Base-by-base conservation (phyloP, 2,329 filamentous ascomycete genomes). In the Leptographium galeiforme region DNA sequence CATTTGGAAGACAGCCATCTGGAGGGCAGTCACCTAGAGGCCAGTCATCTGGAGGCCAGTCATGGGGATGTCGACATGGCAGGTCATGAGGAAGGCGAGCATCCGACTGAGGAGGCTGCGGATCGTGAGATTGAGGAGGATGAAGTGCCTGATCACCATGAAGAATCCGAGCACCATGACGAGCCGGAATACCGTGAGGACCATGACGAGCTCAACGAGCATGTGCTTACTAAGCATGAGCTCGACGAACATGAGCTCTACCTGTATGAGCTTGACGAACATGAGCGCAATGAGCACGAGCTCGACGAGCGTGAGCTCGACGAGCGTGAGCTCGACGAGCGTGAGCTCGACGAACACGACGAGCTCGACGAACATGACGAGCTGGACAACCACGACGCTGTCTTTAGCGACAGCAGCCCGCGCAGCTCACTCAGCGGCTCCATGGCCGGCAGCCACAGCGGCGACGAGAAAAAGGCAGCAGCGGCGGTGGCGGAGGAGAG, bases 341-440 rank as follows among this genome's bases (percentile, higher is more conserved):
- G 55, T 30, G 54, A 48, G 13, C 44, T 33, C 16, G 50, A 45
- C 40, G 13, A 50, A 25, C 25, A 19, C 8, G 61, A 61, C 64
- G 67, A 68, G 12, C 63, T 51, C 33, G 66, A 59, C 16, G 69
- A 64, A 8, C 70, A 76, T 48, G 72, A 67, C 61, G 75, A 72
- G 63, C 78, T 74, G 1, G 75, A 74, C 52, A 70, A 76, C 55
- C 74, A 72, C 34, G 67, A 68, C 45, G 77, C 80, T 50, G 73
- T 81, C 18, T 81, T 82, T 61, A 81, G 76, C 64, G 75, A 76
- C 58, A 71, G 70, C 66, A 82, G 72, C 63, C 73, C 72, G 1
- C 73, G 77, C 41, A 81, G 75, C 62, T 81, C 78, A 1, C 62
- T 78, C 53, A 76, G 75, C 55, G 67, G 49, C 4, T 54, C 52